Evolutionary conservation across 495 filamentous ascomycete genomes (phyloP).

Genomic region (Xylaria scruposa): DNA sequence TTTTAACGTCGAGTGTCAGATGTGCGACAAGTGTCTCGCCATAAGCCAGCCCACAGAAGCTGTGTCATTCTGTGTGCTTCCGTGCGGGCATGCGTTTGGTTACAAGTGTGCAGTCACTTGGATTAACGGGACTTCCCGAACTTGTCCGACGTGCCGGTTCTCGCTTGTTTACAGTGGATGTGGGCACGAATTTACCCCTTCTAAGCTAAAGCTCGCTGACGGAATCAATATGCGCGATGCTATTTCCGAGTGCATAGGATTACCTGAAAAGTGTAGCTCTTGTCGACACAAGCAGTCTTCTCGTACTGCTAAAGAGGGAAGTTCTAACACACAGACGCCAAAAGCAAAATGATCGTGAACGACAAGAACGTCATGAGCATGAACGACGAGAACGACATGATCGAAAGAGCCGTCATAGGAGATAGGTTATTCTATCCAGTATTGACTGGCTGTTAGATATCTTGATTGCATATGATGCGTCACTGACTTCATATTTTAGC

Average conservation of each 20-base stretch:
- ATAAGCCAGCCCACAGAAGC: neutral
- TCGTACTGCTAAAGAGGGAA: neutral
- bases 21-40: conserved; percentile 2
- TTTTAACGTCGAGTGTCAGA: neutral
- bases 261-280: neutral
- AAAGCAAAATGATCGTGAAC: no score
- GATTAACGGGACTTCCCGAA: neutral
- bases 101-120: neutral
- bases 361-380: neutral
- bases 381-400: no score
- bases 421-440: neutral
- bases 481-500: neutral
- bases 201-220: neutral
- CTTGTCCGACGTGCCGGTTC: neutral
- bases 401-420: neutral
- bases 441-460: neutral
- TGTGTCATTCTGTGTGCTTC: conserved; percentile 1
- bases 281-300: neutral
- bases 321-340: neutral
- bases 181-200: neutral
- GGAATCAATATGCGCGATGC: neutral
- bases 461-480: neutral
- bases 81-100: conserved; percentile 9
- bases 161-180: neutral
- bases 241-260: neutral